phyloP scores from a whole-genome alignment of 2,329 filamentous ascomycete species.

The Penicillium sp. region DNA sequence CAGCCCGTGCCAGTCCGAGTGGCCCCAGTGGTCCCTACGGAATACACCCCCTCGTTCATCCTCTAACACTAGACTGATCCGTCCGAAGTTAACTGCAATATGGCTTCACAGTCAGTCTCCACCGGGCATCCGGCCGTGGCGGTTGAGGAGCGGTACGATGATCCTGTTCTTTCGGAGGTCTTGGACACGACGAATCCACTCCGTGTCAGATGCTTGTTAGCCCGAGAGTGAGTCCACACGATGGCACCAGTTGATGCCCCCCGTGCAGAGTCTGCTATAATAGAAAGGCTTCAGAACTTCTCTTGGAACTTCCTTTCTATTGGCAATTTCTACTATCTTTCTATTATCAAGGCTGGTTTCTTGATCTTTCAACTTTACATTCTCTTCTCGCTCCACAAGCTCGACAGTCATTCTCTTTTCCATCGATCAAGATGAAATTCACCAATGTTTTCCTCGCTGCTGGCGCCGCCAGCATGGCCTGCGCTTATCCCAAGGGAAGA shows the following conservation, averaged over 20 bases:
- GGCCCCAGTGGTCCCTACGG: slow-evolving; percentile 6
- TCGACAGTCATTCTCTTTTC: slow-evolving; percentile 25
- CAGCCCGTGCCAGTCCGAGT: slow-evolving; percentile 4
- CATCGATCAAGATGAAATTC: slow-evolving; percentile 28
- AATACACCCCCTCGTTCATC: not conserved
- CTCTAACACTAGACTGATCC: slow-evolving; percentile 1
- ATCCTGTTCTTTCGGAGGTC: not conserved
- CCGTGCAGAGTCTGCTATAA: slow-evolving; percentile 11
- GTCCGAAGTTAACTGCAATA: slow-evolving; percentile 4
- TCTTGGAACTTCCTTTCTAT: slow-evolving; percentile 2
- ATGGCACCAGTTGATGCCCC: slow-evolving; percentile 7
- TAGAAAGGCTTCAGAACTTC: not conserved
- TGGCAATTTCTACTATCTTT: slow-evolving; percentile 15
- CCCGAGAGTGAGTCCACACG: slow-evolving; percentile 1
- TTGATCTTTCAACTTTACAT: slow-evolving; percentile 15
- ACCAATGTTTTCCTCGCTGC: slow-evolving; percentile 30
- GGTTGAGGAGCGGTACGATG: not conserved
- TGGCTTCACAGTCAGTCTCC: slow-evolving; percentile 2
- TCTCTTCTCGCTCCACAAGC: slow-evolving; percentile 21
- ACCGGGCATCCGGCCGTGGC: slow-evolving; percentile 6
- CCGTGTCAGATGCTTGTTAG: slow-evolving; percentile 11
- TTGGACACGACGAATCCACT: slow-evolving; percentile 15
- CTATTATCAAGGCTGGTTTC: slow-evolving; percentile 26
- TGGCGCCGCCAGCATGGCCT: slow-evolving; percentile 28
- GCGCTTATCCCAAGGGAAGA: slow-evolving; percentile 19